Percentiles rank a stretch among this genome's conserved stretches.
phyloP scores from a whole-genome alignment of 2,329 filamentous ascomycete species.

The Coccinonectria pachysandricola region DNA sequence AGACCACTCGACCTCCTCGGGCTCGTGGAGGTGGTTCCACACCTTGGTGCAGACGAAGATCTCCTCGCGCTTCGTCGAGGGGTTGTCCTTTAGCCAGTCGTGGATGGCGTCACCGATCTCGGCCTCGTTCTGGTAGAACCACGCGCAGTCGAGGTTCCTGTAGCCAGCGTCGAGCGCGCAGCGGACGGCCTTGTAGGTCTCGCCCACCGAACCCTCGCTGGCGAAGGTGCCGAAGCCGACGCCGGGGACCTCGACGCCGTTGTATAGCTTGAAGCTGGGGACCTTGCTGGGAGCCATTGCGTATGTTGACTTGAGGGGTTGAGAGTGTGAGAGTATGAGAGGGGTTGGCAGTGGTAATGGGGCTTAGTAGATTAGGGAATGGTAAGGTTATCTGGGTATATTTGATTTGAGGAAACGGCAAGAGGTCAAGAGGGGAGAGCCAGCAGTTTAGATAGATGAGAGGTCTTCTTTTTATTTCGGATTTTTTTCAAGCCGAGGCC shows the following conservation, averaged over 20 bases:
- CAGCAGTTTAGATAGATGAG: no score
- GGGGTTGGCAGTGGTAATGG: no score
- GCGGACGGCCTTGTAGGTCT: conserved; percentile 23
- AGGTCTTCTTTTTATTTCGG: no score
- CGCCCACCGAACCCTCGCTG: conserved; percentile 41
- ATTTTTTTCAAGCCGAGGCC: no score
- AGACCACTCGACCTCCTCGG: conserved; percentile 37
- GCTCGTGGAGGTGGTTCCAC: conserved; percentile 46
- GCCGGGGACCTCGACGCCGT: conserved; percentile 48
- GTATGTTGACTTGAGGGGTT: conserved; percentile 6
- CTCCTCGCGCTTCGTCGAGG: conserved; percentile 23
- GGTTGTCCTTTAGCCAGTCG: conserved; percentile 21
- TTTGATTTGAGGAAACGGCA: no score
- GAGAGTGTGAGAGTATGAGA: conserved; percentile 2
- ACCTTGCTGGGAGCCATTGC: conserved; percentile 17
- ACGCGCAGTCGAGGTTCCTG: conserved; percentile 38
- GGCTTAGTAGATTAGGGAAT: no score
- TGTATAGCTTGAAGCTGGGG: conserved; percentile 35
- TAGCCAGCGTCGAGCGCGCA: conserved; percentile 35
- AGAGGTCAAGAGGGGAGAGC: no score
- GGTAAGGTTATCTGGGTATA: no score
- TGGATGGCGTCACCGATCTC: conserved; percentile 33
- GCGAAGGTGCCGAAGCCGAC: conserved; percentile 58
- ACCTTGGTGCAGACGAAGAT: conserved; percentile 48
- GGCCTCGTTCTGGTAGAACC: conserved; percentile 34